phyloP scores from a whole-genome alignment of 768 basidiomycete genomes.

The Neoboletus magnificus region DNA sequence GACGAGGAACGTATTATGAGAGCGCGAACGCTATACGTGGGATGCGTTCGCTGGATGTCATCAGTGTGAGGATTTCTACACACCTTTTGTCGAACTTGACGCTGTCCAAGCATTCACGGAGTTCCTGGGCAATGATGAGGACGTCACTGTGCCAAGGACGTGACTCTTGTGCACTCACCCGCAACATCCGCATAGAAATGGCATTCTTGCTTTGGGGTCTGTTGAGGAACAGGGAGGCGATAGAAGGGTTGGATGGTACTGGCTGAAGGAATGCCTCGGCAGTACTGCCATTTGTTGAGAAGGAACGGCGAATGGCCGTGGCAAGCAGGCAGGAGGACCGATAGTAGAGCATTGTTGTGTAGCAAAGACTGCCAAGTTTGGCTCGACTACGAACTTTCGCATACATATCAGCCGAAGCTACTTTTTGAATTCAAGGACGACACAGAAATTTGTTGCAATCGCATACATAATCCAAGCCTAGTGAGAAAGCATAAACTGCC shows the following conservation, averaged over 20 bases:
- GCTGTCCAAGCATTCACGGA: conserved; percentile 63
- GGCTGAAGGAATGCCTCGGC: conserved; percentile 48
- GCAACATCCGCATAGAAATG: conserved; percentile 69
- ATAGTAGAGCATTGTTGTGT: conserved; percentile 2
- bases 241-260: conserved; percentile 53
- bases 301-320: conserved; percentile 7
- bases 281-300: conserved; percentile 17
- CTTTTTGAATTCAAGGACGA: too few relatives aligned
- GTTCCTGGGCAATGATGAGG: conserved; percentile 47
- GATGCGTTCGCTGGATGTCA: background rate
- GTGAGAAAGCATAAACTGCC: too few relatives aligned
- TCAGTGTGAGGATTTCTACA: conserved; percentile 6
- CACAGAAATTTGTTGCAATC: too few relatives aligned
- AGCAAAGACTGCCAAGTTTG: background rate
- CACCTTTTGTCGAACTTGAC: conserved; percentile 68
- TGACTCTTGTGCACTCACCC: conserved; percentile 39
- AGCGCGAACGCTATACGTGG: conserved; percentile 56
- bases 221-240: conserved; percentile 75
- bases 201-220: conserved; percentile 85
- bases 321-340: conserved; percentile 2
- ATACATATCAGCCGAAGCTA: too few relatives aligned
- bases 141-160: background rate
- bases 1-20: conserved; percentile 82
- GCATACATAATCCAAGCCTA: too few relatives aligned
- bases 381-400: background rate